Evolutionary conservation across 2,329 filamentous ascomycete genomes (phyloP).

Genomic region (Dryadomyces sulphureus): DNA sequence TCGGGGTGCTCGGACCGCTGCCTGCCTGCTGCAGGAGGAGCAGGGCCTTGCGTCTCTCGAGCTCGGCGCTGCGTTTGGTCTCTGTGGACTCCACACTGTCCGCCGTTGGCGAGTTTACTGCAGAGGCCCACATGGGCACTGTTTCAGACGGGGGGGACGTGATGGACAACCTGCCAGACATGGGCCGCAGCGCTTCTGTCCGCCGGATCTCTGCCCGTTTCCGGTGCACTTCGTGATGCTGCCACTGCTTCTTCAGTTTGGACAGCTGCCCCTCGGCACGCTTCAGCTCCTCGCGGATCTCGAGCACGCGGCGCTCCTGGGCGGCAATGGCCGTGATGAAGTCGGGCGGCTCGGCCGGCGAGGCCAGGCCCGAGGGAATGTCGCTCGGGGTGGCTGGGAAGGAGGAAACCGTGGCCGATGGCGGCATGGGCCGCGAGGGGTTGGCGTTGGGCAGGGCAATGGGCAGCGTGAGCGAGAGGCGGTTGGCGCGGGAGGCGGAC

Average conservation of each 20-base stretch:
- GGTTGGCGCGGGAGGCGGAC: constrained; percentile 37
- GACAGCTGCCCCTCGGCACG: constrained; percentile 67
- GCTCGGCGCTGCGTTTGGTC: constrained; percentile 38
- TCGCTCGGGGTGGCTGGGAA: constrained; percentile 37
- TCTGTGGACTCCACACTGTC: constrained; percentile 10
- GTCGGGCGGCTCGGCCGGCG: constrained; percentile 41
- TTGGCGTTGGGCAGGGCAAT: constrained; percentile 39
- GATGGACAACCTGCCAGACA: constrained; percentile 10
- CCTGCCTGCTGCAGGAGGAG: constrained; percentile 31
- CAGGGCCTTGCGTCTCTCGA: constrained; percentile 59
- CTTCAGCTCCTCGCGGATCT: constrained; percentile 77
- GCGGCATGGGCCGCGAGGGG: constrained; percentile 35
- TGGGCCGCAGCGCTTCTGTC: constrained; percentile 41
- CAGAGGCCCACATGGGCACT: neutral
- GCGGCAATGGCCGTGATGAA: constrained; percentile 84
- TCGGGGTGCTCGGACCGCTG: constrained; percentile 14
- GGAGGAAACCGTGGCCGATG: constrained; percentile 24
- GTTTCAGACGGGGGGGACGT: neutral
- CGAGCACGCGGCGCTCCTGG: constrained; percentile 80
- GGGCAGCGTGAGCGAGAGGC: constrained; percentile 47
- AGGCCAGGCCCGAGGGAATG: constrained; percentile 21
- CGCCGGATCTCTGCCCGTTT: constrained; percentile 58
- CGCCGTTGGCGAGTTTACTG: neutral
- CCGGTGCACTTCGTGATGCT: constrained; percentile 58
- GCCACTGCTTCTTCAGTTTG: constrained; percentile 72